phyloP scores from a whole-genome alignment of 116 monocot species.

The Phalaenopsis hybrid region DNA sequence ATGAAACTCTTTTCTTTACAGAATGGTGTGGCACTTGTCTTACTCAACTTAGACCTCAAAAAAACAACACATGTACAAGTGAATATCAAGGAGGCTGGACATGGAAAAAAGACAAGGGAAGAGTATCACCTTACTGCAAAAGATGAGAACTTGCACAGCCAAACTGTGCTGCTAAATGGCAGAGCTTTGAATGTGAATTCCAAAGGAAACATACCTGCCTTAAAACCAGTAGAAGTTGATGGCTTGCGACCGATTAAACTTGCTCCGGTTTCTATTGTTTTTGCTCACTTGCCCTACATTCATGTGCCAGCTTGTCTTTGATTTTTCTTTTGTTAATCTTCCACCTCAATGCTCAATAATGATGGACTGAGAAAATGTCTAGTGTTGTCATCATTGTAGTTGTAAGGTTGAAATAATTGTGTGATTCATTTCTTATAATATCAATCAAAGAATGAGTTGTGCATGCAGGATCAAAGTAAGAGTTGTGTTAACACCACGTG shows the following conservation, averaged over 20 bases:
- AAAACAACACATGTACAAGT: conserved; percentile 30
- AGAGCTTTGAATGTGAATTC: conserved; percentile 34
- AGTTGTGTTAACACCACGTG: too few species aligned
- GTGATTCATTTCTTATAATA: too few species aligned
- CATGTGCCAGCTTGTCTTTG: conserved; percentile 13
- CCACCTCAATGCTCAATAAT: background rate
- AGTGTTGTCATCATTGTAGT: too few species aligned
- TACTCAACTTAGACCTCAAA: conserved; percentile 57
- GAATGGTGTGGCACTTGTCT: conserved; percentile 63
- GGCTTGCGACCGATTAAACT: conserved; percentile 40
- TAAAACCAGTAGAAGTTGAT: conserved; percentile 31
- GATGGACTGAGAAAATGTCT: background rate
- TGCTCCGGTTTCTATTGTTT: conserved; percentile 58
- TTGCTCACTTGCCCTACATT: conserved; percentile 36
- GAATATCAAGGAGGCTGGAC: conserved; percentile 1
- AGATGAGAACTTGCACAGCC: conserved; percentile 56
- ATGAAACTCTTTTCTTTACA: conserved; percentile 11
- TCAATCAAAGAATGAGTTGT: too few species aligned
- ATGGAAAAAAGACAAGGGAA: conserved; percentile 20
- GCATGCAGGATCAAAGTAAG: too few species aligned
- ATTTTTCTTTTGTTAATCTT: background rate
- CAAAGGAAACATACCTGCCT: conserved; percentile 34
- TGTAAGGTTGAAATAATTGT: too few species aligned
- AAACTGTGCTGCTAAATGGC: conserved; percentile 61
- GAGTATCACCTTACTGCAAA: conserved; percentile 71